Conservation (phyloP, 371 early-diverging fungal genomes). For the Saksenaea oblongispora region DNA sequence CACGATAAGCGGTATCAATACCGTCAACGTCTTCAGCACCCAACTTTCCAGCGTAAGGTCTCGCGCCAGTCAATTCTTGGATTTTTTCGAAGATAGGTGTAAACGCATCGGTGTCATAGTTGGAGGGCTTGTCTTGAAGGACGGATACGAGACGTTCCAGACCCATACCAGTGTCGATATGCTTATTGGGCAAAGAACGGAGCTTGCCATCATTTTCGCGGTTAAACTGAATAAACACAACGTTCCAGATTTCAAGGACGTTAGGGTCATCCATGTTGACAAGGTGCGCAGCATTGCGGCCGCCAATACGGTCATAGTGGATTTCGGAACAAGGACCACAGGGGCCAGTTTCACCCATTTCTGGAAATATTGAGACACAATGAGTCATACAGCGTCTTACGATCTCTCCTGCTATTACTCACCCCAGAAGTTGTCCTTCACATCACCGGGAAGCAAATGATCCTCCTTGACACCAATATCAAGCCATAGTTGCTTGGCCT, state of each 20-base stretch:
- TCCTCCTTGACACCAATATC: conserved; percentile 86
- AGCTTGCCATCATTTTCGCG: conserved; percentile 94
- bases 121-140: conserved; percentile 95
- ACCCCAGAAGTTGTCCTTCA: conserved; percentile 99
- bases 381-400: background rate
- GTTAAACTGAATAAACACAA: conserved; percentile 99
- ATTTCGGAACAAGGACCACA: conserved; percentile 99
- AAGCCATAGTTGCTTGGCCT: conserved; percentile 94
- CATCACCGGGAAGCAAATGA: conserved; percentile 88
- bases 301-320: conserved; percentile 99
- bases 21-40: conserved; percentile 94
- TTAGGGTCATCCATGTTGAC: conserved; percentile 99
- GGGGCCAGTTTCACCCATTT: conserved; percentile 99
- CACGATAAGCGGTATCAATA: conserved; percentile 98
- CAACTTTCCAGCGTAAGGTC: conserved; percentile 83
- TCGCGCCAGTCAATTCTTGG: conserved; percentile 83
- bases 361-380: conserved; percentile 33
- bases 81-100: conserved; percentile 85
- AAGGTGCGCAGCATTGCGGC: conserved; percentile 90
- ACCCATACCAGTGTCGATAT: conserved; percentile 99
- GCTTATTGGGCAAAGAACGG: conserved; percentile 92
- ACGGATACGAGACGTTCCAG: conserved; percentile 98
- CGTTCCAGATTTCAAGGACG: conserved; percentile 99
- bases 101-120: conserved; percentile 99
- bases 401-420: conserved; percentile 17